Evolutionary conservation across 1,284 basidiomycete species (phyloP).

Genomic region (Tilletia indica): DNA sequence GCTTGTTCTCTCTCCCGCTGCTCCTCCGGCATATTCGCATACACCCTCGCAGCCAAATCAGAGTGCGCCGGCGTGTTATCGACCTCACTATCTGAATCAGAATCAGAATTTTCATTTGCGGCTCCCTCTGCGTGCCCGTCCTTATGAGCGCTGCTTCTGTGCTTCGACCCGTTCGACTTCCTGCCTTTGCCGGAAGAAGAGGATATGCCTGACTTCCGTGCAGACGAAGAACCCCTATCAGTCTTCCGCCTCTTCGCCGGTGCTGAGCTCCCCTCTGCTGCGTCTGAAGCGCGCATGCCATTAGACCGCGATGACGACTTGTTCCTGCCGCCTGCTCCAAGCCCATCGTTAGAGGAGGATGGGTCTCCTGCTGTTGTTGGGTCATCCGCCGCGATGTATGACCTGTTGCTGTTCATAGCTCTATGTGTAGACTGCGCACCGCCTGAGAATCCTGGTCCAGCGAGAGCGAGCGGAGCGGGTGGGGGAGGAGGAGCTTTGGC

Average conservation of each 20-base stretch:
- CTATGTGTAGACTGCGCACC: neutral
- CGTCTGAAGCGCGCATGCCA: too few relatives aligned
- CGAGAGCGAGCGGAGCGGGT: neutral
- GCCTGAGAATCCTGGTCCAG: neutral
- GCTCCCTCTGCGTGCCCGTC: neutral
- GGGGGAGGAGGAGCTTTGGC: neutral
- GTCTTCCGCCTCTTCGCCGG: too few relatives aligned
- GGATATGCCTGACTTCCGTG: too few relatives aligned
- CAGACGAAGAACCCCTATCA: too few relatives aligned
- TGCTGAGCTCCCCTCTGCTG: too few relatives aligned
- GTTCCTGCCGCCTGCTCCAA: too few relatives aligned
- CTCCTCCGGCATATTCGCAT: neutral
- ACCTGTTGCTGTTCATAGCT: too few relatives aligned
- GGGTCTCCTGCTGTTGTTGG: too few relatives aligned
- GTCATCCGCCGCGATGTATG: too few relatives aligned
- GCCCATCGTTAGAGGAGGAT: too few relatives aligned
- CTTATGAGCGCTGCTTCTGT: neutral
- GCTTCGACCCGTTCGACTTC: neutral
- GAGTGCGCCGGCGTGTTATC: neutral
- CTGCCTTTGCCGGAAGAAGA: neutral
- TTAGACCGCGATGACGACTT: too few relatives aligned
- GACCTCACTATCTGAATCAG: neutral
- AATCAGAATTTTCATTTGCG: neutral
- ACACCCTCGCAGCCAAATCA: neutral
- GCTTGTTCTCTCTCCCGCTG: neutral